Percentiles rank a stretch among this genome's conserved stretches.
phyloP scores from a whole-genome alignment of 169 alveolate species.

The Eimeria praecox region DNA sequence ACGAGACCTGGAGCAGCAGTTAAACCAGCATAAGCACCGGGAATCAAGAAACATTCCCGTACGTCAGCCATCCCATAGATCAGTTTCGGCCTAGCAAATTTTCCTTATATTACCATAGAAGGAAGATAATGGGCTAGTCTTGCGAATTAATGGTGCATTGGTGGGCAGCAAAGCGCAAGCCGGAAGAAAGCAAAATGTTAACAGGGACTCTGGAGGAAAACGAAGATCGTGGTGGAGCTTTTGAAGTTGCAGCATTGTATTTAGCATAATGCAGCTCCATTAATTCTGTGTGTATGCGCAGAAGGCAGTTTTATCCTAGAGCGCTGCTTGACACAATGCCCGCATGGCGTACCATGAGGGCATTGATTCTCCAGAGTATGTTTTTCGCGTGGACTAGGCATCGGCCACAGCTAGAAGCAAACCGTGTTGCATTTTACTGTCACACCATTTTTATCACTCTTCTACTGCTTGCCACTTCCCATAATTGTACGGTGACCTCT shows the following conservation, averaged over 20 bases:
- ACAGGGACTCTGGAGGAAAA: not conserved
- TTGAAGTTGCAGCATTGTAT: not conserved
- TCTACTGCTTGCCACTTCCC: not conserved
- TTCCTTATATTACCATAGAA: not conserved
- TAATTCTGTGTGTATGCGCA: not conserved
- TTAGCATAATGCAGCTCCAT: not conserved
- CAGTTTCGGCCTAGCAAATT: not conserved
- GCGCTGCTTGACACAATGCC: not conserved
- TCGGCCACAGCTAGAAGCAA: not conserved
- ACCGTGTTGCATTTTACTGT: not conserved
- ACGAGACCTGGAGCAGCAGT: constrained; percentile 8
- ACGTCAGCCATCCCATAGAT: not conserved
- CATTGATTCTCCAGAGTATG: not conserved
- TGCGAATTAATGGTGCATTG: not conserved
- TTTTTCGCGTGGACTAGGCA: not conserved
- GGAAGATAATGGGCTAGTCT: not conserved
- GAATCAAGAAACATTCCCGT: not conserved
- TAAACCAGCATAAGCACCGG: not conserved
- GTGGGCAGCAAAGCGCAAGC: not conserved
- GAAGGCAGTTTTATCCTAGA: not conserved
- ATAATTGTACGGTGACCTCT: not conserved
- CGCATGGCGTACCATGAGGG: no score
- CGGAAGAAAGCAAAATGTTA: not conserved
- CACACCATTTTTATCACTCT: not conserved
- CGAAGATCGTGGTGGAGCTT: not conserved